These are phyloP conservation scores for Ricinus communis DNA, from an alignment of 345 rosid genomes.

Conservation along the genomic window DNA sequence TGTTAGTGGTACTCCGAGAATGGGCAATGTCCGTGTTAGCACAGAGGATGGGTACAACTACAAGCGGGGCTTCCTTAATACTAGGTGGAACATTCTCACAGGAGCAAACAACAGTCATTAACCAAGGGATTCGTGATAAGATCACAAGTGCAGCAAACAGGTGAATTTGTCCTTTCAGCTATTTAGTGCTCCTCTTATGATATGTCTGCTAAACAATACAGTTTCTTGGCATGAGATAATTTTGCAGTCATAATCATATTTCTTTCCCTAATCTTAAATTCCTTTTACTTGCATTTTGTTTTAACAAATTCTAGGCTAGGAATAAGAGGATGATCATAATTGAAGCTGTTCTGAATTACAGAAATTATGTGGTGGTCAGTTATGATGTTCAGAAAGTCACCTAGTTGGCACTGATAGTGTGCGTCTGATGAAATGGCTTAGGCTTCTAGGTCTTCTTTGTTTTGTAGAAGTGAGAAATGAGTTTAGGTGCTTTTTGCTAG, in stretches of 20 bases:
- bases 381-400: no score
- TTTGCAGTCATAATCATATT: background rate
- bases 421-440: background rate
- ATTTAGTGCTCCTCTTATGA: background rate
- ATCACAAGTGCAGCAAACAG: constrained; percentile 88
- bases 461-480: background rate
- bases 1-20: constrained; percentile 77
- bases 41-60: constrained; percentile 69
- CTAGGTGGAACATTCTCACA: constrained; percentile 59
- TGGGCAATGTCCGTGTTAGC: constrained; percentile 89
- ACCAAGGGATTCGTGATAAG: constrained; percentile 83
- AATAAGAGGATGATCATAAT: background rate
- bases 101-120: constrained; percentile 55
- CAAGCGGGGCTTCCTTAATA: constrained; percentile 64
- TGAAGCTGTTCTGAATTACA: background rate
- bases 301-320: background rate
- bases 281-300: no score
- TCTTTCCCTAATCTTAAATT: no score
- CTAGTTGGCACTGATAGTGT: background rate
- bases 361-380: background rate
- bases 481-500: no score
- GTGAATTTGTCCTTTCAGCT: constrained; percentile 35
- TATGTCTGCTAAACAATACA: background rate
- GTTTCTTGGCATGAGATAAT: constrained; percentile 3
- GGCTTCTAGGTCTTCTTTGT: background rate